These are phyloP conservation scores for Bryum argenteum DNA, from an alignment of 225 moss, liverwort and hornwort genomes.

Conservation along the genomic window DNA sequence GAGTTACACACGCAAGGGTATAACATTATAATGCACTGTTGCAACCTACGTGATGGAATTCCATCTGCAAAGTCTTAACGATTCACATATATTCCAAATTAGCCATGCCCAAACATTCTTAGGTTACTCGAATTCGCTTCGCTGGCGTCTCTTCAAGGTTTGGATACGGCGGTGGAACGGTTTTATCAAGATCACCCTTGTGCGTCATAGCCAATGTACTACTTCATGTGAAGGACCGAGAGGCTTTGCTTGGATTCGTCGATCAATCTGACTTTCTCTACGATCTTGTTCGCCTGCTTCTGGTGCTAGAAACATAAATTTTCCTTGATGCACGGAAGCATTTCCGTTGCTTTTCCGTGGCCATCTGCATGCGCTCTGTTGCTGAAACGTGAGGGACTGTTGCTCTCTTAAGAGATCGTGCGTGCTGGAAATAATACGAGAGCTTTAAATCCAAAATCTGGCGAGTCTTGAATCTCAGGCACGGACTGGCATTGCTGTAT, in stretches of 20 bases:
- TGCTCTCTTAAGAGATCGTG: neutral
- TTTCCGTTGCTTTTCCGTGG: neutral
- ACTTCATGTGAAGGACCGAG: neutral
- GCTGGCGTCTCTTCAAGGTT: slow-evolving; percentile 31
- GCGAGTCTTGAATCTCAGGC: neutral
- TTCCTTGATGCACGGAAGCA: neutral
- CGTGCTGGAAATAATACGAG: neutral
- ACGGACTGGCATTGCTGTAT: neutral
- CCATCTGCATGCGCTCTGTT: neutral
- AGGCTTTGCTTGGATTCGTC: neutral
- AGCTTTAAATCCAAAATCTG: neutral
- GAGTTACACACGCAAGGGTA: too few relatives aligned
- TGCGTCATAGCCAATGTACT: neutral
- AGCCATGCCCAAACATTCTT: too few relatives aligned
- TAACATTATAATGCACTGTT: too few relatives aligned
- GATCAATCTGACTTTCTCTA: neutral
- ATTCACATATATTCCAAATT: neutral
- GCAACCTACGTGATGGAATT: too few relatives aligned
- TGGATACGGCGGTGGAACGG: neutral
- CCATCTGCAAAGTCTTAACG: neutral
- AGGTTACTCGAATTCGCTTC: neutral
- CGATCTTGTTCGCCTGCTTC: neutral
- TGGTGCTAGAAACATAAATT: too few relatives aligned
- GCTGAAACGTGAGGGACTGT: neutral
- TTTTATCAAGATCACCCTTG: neutral